These are phyloP conservation scores for Balamuthia mandrillaris DNA, from an alignment of 208 protist species.

Conservation along the genomic window DNA sequence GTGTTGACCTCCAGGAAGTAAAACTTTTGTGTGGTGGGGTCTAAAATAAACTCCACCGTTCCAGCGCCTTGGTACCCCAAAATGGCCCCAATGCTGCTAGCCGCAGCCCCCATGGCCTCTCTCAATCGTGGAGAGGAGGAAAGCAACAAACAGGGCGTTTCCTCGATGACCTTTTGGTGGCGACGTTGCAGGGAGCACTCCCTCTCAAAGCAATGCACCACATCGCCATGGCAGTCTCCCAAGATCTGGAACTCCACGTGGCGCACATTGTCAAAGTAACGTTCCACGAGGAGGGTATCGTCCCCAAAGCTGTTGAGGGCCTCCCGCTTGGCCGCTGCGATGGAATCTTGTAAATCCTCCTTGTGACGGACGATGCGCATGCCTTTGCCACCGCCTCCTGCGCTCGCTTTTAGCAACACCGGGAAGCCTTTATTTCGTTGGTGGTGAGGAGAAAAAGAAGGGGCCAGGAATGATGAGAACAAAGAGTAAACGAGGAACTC, in stretches of 20 bases:
- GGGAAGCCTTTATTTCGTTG: constrained; percentile 81
- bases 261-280: constrained; percentile 76
- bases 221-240: constrained; percentile 83
- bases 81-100: constrained; percentile 75
- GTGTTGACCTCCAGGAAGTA: constrained; percentile 99
- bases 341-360: not conserved
- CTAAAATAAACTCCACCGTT: constrained; percentile 97
- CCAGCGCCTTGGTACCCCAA: constrained; percentile 88
- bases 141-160: constrained; percentile 39
- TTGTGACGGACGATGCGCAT: constrained; percentile 45
- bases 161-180: constrained; percentile 88
- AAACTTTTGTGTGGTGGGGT: constrained; percentile 78
- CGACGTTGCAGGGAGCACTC: constrained; percentile 93
- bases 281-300: constrained; percentile 87
- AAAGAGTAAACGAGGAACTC: not conserved
- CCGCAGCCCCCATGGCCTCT: constrained; percentile 77
- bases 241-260: constrained; percentile 76
- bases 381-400: constrained; percentile 76
- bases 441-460: not conserved
- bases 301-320: constrained; percentile 85
- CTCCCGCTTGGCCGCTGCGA: constrained; percentile 76
- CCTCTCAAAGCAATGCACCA: constrained; percentile 88
- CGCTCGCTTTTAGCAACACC: constrained; percentile 93
- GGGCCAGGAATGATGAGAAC: not conserved
- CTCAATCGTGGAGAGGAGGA: constrained; percentile 54